These are phyloP conservation scores for Verticillium nubilum DNA, from an alignment of 2,329 filamentous ascomycete genomes.

Conservation along the genomic window DNA sequence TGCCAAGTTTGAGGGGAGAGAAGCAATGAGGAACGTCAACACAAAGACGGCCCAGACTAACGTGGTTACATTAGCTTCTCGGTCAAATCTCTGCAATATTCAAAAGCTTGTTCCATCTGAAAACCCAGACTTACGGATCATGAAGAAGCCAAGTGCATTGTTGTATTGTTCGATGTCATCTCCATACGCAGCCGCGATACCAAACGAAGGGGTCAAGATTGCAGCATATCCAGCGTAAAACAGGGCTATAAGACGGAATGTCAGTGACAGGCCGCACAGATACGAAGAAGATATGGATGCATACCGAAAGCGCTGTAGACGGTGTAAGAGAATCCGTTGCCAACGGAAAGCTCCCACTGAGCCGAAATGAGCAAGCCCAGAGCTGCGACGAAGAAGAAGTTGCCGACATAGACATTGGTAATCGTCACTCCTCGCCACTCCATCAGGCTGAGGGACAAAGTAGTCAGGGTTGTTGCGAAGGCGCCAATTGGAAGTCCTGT, in stretches of 20 bases:
- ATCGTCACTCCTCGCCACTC: conserved; percentile 45
- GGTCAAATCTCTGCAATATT: not conserved
- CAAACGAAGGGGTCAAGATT: conserved; percentile 18
- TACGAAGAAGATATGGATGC: not conserved
- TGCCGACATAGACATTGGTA: conserved; percentile 46
- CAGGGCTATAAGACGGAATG: conserved; percentile 6
- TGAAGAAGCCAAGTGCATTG: conserved; percentile 19
- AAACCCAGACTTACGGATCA: conserved; percentile 15
- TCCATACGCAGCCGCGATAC: conserved; percentile 17
- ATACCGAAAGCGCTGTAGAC: conserved; percentile 48
- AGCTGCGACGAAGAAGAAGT: conserved; percentile 45
- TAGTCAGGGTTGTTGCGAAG: conserved; percentile 49
- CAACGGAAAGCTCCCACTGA: conserved; percentile 48
- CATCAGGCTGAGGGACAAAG: conserved; percentile 48
- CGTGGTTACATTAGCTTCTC: not conserved
- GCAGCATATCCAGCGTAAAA: conserved; percentile 20
- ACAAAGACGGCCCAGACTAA: conserved; percentile 20
- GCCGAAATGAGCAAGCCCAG: conserved; percentile 48
- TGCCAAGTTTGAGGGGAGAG: conserved; percentile 16
- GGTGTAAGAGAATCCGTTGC: conserved; percentile 48
- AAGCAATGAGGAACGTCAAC: conserved; percentile 16
- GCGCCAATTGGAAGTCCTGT: conserved; percentile 45
- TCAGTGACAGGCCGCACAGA: not conserved
- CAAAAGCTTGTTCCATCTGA: too few species aligned
- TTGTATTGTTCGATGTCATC: conserved; percentile 16